phyloP scores from a whole-genome alignment of 1,284 basidiomycete genomes.

The Tilletia setariae region DNA sequence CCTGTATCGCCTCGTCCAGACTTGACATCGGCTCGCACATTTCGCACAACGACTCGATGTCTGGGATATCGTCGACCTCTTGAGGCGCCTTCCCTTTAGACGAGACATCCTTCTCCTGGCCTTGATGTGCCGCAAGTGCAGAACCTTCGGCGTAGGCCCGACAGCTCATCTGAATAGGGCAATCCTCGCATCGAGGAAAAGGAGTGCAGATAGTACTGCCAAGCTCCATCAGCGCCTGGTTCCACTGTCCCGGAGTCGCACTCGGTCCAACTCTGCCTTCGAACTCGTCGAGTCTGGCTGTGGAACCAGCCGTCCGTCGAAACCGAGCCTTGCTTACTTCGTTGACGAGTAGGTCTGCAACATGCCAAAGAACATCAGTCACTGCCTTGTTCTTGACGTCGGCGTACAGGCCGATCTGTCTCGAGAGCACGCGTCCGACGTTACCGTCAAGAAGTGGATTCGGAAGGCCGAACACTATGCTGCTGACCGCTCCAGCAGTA shows the following conservation, averaged over 20 bases:
- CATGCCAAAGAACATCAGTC: constrained; percentile 43
- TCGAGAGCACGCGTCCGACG: constrained; percentile 42
- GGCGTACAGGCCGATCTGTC: constrained; percentile 44
- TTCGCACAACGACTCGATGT: constrained; percentile 40
- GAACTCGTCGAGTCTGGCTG: no score
- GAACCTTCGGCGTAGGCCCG: constrained; percentile 23
- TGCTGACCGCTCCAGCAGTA: constrained; percentile 61
- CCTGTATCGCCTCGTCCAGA: background rate
- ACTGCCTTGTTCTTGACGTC: constrained; percentile 42
- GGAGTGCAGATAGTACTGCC: constrained; percentile 45
- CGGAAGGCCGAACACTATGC: constrained; percentile 47
- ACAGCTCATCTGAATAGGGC: constrained; percentile 39
- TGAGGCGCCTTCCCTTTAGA: background rate
- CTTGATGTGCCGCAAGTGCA: constrained; percentile 14
- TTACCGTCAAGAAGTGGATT: constrained; percentile 51
- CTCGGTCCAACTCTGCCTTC: constrained; percentile 12
- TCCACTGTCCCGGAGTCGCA: constrained; percentile 42
- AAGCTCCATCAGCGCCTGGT: constrained; percentile 52
- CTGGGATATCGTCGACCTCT: constrained; percentile 27
- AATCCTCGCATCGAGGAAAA: constrained; percentile 36
- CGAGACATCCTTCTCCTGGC: background rate
- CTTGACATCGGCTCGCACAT: constrained; percentile 41
- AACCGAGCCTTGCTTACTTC: background rate
- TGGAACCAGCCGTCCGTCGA: no score
- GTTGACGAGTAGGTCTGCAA: constrained; percentile 36